Percentiles rank a stretch among this genome's conserved stretches.
phyloP scores from a whole-genome alignment of 106 monocot genomes.

The Ottelia alismoides region DNA sequence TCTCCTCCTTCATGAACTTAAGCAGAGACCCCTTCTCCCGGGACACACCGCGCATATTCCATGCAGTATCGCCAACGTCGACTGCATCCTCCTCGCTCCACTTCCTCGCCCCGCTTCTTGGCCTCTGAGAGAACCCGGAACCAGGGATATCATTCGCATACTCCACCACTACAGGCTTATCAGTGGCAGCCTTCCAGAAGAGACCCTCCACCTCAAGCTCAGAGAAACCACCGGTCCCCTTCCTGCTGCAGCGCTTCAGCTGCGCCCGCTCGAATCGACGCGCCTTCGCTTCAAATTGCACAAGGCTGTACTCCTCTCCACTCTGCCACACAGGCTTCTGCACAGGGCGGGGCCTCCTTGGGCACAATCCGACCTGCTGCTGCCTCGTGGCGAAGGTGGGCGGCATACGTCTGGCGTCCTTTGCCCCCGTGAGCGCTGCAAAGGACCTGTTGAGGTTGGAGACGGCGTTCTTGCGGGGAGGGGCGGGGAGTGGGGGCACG shows the following conservation, averaged over 20 bases:
- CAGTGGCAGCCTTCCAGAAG: slow-evolving; percentile 61
- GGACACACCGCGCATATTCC: slow-evolving; percentile 81
- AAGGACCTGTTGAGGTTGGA: slow-evolving; percentile 60
- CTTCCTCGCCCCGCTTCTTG: slow-evolving; percentile 7
- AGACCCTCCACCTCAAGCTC: slow-evolving; percentile 51
- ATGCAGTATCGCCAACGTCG: slow-evolving; percentile 68
- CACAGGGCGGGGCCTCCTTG: slow-evolving; percentile 65
- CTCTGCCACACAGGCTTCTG: slow-evolving; percentile 82
- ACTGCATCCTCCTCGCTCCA: slow-evolving; percentile 26
- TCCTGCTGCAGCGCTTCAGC: slow-evolving; percentile 10
- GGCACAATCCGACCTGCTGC: slow-evolving; percentile 95
- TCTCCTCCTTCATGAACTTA: slow-evolving; percentile 80
- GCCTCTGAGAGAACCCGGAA: slow-evolving; percentile 42
- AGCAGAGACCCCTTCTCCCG: slow-evolving; percentile 54
- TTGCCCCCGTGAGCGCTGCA: slow-evolving; percentile 15
- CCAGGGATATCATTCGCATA: slow-evolving; percentile 87
- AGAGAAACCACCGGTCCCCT: slow-evolving; percentile 11
- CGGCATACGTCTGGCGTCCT: slow-evolving; percentile 7
- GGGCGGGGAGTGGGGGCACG: slow-evolving; percentile 60
- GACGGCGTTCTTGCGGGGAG: slow-evolving; percentile 44
- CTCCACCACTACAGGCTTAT: slow-evolving; percentile 62
- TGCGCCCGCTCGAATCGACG: slow-evolving; percentile 39
- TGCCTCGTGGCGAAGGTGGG: slow-evolving; percentile 70
- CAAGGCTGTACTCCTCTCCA: slow-evolving; percentile 59
- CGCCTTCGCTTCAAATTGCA: slow-evolving; percentile 66